Conservation (phyloP, 768 basidiomycete genomes). For the Rhizopogon vinicolor region DNA sequence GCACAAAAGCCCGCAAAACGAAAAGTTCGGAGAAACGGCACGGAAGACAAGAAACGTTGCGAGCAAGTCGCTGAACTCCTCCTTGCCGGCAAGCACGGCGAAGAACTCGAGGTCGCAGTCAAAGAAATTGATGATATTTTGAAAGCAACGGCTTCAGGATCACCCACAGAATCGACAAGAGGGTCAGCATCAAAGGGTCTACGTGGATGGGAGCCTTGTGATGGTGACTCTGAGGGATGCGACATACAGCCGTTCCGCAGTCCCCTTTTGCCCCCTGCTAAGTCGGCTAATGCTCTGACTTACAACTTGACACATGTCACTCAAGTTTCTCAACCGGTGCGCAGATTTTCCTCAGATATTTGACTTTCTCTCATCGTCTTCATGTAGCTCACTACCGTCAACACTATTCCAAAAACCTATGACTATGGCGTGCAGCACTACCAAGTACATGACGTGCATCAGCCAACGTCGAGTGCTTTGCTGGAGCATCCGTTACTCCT, state of each 20-base stretch:
- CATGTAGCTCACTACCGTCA: background rate
- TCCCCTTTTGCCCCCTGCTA: slow-evolving; percentile 24
- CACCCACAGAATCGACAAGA: background rate
- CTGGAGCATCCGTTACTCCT: background rate
- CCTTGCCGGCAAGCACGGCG: slow-evolving; percentile 44
- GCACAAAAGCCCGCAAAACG: slow-evolving; percentile 42
- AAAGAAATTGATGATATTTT: slow-evolving; percentile 23
- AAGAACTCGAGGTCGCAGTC: slow-evolving; percentile 43
- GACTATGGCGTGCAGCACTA: background rate
- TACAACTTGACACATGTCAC: background rate
- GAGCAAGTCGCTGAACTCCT: slow-evolving; percentile 46
- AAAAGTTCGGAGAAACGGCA: slow-evolving; percentile 48
- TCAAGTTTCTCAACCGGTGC: background rate
- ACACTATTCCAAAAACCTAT: background rate
- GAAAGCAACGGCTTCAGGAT: background rate
- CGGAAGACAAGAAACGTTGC: slow-evolving; percentile 44
- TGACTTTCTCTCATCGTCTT: background rate
- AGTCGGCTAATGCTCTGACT: background rate
- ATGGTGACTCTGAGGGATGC: background rate
- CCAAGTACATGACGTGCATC: background rate
- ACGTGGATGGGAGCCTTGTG: background rate
- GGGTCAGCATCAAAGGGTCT: background rate
- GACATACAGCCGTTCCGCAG: slow-evolving; percentile 22
- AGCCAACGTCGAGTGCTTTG: background rate
- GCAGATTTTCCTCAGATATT: background rate